Evolutionary conservation across 495 filamentous ascomycete species (phyloP).

Genomic region (Stereocaulon alpinum): DNA sequence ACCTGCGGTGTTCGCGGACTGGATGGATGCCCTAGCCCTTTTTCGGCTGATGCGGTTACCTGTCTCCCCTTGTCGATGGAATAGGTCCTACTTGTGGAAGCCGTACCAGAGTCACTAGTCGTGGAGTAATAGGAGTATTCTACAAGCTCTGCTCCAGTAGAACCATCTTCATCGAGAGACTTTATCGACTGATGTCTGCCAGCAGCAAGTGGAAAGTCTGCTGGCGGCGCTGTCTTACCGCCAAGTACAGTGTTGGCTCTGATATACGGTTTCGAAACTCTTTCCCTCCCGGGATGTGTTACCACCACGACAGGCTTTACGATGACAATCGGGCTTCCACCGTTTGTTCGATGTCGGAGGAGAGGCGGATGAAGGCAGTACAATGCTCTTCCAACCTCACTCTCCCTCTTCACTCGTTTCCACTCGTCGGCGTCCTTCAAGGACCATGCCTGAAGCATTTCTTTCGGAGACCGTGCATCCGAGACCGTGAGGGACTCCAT

Average conservation of each 20-base stretch:
- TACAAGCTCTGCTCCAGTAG: not conserved
- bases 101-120: not conserved
- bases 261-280: not conserved
- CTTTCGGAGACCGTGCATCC: not conserved
- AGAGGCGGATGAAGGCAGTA: conserved; percentile 2
- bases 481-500: not conserved
- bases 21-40: not conserved
- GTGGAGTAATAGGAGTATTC: not conserved
- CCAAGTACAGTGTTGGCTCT: no score
- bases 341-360: not conserved
- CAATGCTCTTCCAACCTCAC: not conserved
- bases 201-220: not conserved
- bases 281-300: not conserved
- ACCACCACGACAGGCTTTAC: not conserved
- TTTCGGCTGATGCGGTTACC: not conserved
- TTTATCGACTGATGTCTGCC: not conserved
- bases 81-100: not conserved
- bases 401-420: not conserved
- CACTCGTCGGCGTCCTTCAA: not conserved
- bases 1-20: not conserved
- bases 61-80: not conserved
- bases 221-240: not conserved
- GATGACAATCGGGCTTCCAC: not conserved
- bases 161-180: not conserved
- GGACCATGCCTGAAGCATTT: not conserved